These are phyloP conservation scores for Phytophthora brassicae DNA, from an alignment of 352 stramenopile genomes.

Conservation along the genomic window DNA sequence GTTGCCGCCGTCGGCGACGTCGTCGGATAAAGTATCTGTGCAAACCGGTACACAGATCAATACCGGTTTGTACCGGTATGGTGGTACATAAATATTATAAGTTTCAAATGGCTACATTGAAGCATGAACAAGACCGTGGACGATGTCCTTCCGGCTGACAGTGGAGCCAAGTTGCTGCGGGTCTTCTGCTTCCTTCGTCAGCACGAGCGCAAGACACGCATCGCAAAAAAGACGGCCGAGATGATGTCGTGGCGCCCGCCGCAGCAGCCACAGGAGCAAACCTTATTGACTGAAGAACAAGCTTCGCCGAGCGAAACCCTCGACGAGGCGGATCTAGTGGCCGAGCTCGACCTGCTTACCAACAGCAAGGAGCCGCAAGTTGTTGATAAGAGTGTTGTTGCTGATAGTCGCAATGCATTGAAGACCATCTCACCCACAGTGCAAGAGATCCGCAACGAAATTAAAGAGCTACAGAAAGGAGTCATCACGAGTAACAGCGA, in stretches of 20 bases:
- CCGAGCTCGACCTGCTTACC: constrained; percentile 39
- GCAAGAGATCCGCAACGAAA: constrained; percentile 23
- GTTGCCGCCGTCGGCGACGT: constrained; percentile 8
- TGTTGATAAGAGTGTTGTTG: too few species aligned
- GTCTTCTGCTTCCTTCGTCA: constrained; percentile 60
- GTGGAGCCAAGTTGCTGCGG: constrained; percentile 45
- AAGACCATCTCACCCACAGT: not conserved
- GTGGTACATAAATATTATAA: not conserved
- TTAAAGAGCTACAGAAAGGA: constrained; percentile 50
- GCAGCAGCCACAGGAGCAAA: not conserved
- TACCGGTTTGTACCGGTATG: not conserved
- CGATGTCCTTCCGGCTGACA: constrained; percentile 42
- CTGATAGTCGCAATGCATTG: too few species aligned
- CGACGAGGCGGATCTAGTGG: constrained; percentile 24
- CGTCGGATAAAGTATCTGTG: too few species aligned
- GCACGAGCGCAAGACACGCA: constrained; percentile 54
- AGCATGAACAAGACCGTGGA: constrained; percentile 12
- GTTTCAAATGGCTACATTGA: not conserved
- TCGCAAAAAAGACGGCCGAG: constrained; percentile 36
- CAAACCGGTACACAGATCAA: too few species aligned
- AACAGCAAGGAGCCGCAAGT: constrained; percentile 9
- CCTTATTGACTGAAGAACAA: constrained; percentile 8
- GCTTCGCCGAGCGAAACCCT: constrained; percentile 5
- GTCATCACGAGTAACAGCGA: constrained; percentile 42
- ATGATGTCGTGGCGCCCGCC: constrained; percentile 28